Percentiles rank a stretch among this genome's conserved stretches.
Evolutionary conservation across 257 asterid genomes (phyloP).

Genomic region (Linaria vulgaris): DNA sequence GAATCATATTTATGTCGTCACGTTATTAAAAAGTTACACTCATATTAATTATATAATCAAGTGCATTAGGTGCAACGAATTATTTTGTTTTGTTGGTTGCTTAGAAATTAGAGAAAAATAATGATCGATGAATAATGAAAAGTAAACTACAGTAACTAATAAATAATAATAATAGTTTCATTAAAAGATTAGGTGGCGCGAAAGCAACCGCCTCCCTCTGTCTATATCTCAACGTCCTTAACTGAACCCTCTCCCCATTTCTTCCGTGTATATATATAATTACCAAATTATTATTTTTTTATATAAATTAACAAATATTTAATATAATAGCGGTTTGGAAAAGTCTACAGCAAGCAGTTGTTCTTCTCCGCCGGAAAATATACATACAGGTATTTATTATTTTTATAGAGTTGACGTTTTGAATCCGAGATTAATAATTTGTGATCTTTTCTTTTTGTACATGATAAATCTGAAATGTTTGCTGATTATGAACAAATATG

Average conservation of each 20-base stretch:
- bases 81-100: conserved; percentile 8
- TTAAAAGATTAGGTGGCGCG: conserved; percentile 54
- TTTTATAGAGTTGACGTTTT: too few relatives aligned
- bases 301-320: conserved; percentile 12
- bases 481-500: conserved; percentile 34
- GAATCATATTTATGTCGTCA: too few relatives aligned
- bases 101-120: conserved; percentile 19
- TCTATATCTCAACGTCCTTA: conserved; percentile 26
- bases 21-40: too few relatives aligned
- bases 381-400: too few relatives aligned
- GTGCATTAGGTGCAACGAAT: too few relatives aligned
- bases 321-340: too few relatives aligned
- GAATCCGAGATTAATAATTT: too few relatives aligned
- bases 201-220: conserved; percentile 37
- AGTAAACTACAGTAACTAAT: not conserved
- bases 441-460: too few relatives aligned
- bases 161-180: conserved; percentile 7
- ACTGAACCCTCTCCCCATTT: conserved; percentile 39
- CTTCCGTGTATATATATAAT: not conserved
- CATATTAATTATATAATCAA: too few relatives aligned
- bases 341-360: too few relatives aligned
- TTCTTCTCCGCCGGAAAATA: too few relatives aligned
- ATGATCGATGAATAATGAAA: conserved; percentile 19
- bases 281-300: conserved; percentile 16
- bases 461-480: conserved; percentile 17